These are phyloP conservation scores for Fusarium clavum DNA, from an alignment of 2,329 filamentous ascomycete genomes.

Conservation along the genomic window DNA sequence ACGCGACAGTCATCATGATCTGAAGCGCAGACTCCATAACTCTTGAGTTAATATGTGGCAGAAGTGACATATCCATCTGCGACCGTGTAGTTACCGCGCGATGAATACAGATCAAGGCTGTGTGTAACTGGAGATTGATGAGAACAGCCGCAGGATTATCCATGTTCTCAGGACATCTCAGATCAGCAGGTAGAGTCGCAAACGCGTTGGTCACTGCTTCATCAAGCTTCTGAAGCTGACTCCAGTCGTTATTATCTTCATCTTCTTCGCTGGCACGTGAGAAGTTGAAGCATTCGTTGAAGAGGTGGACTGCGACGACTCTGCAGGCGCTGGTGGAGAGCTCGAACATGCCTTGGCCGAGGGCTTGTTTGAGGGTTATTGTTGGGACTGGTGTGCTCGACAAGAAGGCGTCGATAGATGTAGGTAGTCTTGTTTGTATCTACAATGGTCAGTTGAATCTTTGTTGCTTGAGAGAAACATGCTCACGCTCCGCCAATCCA, in stretches of 20 bases:
- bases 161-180: conserved; percentile 33
- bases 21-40: conserved; percentile 26
- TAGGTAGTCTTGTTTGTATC: conserved; percentile 25
- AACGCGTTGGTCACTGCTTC: conserved; percentile 26
- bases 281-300: conserved; percentile 40
- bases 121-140: conserved; percentile 34
- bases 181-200: conserved; percentile 14
- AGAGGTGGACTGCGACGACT: conserved; percentile 35
- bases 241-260: conserved; percentile 19
- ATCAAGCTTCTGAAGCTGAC: conserved; percentile 19
- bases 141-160: conserved; percentile 24
- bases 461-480: fast-evolving
- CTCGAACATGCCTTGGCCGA: conserved; percentile 36
- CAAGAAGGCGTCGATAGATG: conserved; percentile 18
- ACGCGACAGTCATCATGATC: conserved; percentile 31
- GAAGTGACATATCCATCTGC: conserved; percentile 7
- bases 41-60: conserved; percentile 20
- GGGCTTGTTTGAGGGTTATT: conserved; percentile 22
- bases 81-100: conserved; percentile 18
- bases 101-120: conserved; percentile 31
- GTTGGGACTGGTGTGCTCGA: conserved; percentile 48
- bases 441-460: fast-evolving
- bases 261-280: conserved; percentile 30
- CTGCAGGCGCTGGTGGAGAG: conserved; percentile 37
- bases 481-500: conserved; percentile 63